Base-by-base conservation (phyloP, 192 early-diverging fungal species). In the Funneliformis geosporum region DNA sequence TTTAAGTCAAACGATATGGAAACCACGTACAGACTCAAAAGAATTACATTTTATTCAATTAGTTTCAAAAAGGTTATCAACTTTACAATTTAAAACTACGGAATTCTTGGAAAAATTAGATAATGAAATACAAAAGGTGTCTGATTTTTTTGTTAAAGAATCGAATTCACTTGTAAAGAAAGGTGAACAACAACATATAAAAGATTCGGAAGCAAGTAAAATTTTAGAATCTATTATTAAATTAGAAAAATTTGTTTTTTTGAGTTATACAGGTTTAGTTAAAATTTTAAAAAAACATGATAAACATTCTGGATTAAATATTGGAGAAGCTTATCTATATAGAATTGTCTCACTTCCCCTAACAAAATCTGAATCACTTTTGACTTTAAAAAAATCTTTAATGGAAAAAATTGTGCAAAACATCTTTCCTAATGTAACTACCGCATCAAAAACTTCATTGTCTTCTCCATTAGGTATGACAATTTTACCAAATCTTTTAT, bases 281-380 rank as follows among this genome's bases (percentile, higher is more conserved):
- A 96, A 96, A 87, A 94, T 94, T 42, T 86, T 96, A 64, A 96
- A 96, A 80, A 96, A 96, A 79, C 90, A 92, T 81, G 95, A 95
- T 84, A 90, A 93, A 75, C 93, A 93, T 88, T 92, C 93, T 0
- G 95, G 94, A 0, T 86, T 94, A 60, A 85, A 87, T 38, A 86
- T 95, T 50, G 86, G 89, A 47, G 93, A 94, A 78, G 87, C 89
- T 7, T 93, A 93, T 62, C 80, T 93, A 16, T 82, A 88, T 73
- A 86, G 87, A 11, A 82, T 90, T 14, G 82, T 89, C 47, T 81
- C 82, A 40, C 67, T 89, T 40, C 88, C 91, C 3, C 91, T 96
- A 85, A 92, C 91, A 27, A 86, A 88, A 33, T 90, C 91, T 5
- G 89, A 92, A 28, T 85, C 86, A 42, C 74, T 95, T 70, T 87